Evolutionary conservation across 2,329 filamentous ascomycete genomes (phyloP), one percentile per base, ranked within the genome.

Genomic region (Apiospora marii): DNA sequence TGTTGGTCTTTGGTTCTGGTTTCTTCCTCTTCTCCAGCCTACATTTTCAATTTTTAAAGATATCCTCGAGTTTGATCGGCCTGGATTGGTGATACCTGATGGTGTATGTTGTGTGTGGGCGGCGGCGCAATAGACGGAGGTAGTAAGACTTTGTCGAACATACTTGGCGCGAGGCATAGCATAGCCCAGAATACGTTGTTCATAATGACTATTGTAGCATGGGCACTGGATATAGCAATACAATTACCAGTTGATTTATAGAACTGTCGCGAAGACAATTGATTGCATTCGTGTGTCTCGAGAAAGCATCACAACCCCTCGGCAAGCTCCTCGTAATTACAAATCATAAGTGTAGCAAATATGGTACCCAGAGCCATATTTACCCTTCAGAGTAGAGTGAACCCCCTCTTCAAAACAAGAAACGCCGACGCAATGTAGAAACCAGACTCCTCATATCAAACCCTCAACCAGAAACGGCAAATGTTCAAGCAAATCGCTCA

Each of bases 341-440:
- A 30, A 30, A 30, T 30, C 37, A 41, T 8, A 8, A 41, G 37
- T 41, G 37, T 41, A 41, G 19, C 4, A 8, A 34, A 13, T 22
- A 10, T n/a, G 34, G 1, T 41, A 14, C 41, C 19, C 13, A 16
- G 4, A 13, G n/a, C n/a, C 49, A 13, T 27, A 24, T 13, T 14
- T 13, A 7, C 24, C 24, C 51, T 53, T 2, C 24, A 34, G 14
- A 1, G 27, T 30, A 30, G 16, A 61, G 19, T 34, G 30, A n/a
- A 64, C n/a, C 8, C 30, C 8, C 19, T 24, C 10, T 10, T 12
- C 3, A 37, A 22, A 14, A 34, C 58, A 64, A n/a, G 6, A 12
- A 64, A 64, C 58, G 58, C 58, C 58, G 34, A 64, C 58, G 58
- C 58, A 64, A 64, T 64, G 58, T n/a, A 24, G 34, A 64, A 37